Evolutionary conservation across 2,329 filamentous ascomycete genomes (phyloP).

Genomic region (Arthrinium phaeospermum): DNA sequence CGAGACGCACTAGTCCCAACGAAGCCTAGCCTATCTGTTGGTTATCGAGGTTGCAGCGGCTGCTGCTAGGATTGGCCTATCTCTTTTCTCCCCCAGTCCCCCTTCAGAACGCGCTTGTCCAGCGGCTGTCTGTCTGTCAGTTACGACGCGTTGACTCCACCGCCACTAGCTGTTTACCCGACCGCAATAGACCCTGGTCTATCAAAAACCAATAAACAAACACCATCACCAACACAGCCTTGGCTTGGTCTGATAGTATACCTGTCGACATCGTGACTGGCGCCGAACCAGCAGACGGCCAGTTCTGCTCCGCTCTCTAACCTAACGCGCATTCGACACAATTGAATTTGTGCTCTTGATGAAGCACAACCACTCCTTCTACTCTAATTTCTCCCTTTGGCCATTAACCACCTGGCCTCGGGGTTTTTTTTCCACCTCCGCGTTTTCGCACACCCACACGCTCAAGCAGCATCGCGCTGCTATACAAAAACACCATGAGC

Average conservation of each 20-base stretch:
- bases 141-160: constrained; percentile 15
- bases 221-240: background rate
- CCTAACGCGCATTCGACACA: background rate
- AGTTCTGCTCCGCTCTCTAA: background rate
- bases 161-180: background rate
- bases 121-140: constrained; percentile 15
- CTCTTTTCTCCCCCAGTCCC: background rate
- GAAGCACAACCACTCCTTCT: background rate
- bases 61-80: background rate
- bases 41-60: background rate
- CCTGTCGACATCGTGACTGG: background rate
- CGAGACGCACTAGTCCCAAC: background rate
- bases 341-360: background rate
- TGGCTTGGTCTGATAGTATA: background rate
- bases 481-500: constrained; percentile 46
- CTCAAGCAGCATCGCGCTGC: background rate
- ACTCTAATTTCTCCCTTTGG: background rate
- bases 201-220: constrained; percentile 13
- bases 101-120: background rate
- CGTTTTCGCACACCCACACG: background rate
- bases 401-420: background rate
- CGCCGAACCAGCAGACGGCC: constrained; percentile 11
- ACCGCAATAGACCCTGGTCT: constrained; percentile 2
- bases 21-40: background rate
- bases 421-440: constrained; percentile 8